These are phyloP conservation scores for Garcia nutans DNA, from an alignment of 345 rosid species.

Conservation along the genomic window DNA sequence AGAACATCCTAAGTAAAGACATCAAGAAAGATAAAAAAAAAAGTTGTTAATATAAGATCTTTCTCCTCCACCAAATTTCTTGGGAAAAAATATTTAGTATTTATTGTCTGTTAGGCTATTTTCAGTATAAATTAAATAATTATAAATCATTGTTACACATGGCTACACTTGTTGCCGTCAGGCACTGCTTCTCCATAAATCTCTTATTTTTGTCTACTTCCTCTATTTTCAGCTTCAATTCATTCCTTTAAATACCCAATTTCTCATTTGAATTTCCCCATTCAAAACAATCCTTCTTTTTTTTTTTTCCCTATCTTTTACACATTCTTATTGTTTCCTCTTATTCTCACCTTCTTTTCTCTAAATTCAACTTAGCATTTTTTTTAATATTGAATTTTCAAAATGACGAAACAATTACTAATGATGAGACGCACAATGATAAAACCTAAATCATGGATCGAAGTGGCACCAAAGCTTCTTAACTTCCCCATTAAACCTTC, in stretches of 20 bases:
- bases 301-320: no score
- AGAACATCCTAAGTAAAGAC: no score
- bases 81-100: no score
- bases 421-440: background rate
- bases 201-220: background rate
- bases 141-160: no score
- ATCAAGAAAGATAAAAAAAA: background rate
- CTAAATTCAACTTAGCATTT: no score
- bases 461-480: conserved; percentile 40
- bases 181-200: background rate
- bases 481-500: conserved; percentile 29
- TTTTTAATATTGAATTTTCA: no score
- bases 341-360: no score
- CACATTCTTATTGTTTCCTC: no score
- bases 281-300: background rate
- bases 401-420: conserved; percentile 22
- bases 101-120: no score
- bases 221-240: background rate
- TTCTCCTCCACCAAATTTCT: no score
- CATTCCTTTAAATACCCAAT: background rate
- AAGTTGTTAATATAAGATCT: no score
- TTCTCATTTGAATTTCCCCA: background rate
- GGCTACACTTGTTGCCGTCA: background rate
- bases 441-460: conserved; percentile 40
- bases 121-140: no score